Base-by-base conservation (phyloP, 768 basidiomycete species). In the Rhizopogon vesiculosus region DNA sequence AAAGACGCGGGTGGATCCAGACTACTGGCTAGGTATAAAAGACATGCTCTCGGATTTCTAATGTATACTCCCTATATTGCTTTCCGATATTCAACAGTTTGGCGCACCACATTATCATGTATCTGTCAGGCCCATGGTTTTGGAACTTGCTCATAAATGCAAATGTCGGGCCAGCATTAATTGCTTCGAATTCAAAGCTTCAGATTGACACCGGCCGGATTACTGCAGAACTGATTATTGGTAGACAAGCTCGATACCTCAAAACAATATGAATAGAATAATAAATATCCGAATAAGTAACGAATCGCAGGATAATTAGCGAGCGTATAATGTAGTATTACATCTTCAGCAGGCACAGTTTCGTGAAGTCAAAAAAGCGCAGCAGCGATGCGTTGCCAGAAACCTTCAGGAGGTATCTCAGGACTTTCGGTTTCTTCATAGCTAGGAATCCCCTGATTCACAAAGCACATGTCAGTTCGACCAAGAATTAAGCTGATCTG, bases 1-100 rank as follows among this genome's bases (percentile, higher is more conserved):
- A 44, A 75, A 86, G 67, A 72, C 78, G 12, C 79, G 78, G 52
- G 84, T 93, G n/a, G 77, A 83, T 52, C 67, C 69, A 61, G 70
- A 79, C 42, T 95, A 93, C 64, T 95, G 92, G 92, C 64, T 76
- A 45, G 80, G 81, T 51, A 75, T 92, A 61, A 88, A 86, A 70
- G 87, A 92, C 66, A 86, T 93, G 69, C 74, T 94, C 57, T 90
- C 91, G 51, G 89, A 91, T 57, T 69, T 71, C 46, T 69, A 62
- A 62, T 52, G 43, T 62, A 62, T 57, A 40, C 51, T 54, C 42
- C 38, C 31, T 41, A 38, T 16, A 43, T 33, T 51, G 42, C 43
- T 51, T 40, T 35, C 35, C 35, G 35, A 38, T 13, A 13, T 38
- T 38, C 35, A 12, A 33, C 9, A 4, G 25, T 33, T 10, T 33